These are phyloP conservation scores for Backusella parvicylindrica DNA, from an alignment of 192 early-diverging fungal genomes.

Conservation along the genomic window DNA sequence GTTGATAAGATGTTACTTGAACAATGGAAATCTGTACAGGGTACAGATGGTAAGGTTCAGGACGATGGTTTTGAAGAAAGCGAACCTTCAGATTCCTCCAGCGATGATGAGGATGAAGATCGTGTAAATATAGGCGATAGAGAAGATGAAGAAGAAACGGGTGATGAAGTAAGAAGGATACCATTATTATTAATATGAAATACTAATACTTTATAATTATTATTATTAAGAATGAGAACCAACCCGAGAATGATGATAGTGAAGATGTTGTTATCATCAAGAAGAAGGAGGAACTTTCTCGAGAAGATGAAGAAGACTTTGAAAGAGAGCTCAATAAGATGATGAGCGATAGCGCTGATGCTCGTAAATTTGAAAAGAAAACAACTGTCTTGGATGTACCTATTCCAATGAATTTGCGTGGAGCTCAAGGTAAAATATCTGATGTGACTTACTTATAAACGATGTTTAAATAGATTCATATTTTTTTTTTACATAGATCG, in stretches of 20 bases:
- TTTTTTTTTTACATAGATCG: constrained; percentile 16
- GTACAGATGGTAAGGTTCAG: constrained; percentile 33
- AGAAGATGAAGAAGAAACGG: constrained; percentile 36
- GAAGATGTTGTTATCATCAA: constrained; percentile 72
- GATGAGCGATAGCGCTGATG: constrained; percentile 88
- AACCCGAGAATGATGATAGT: constrained; percentile 56
- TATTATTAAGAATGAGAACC: constrained; percentile 32
- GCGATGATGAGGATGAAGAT: constrained; percentile 36
- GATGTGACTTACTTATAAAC: neutral
- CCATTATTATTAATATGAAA: neutral
- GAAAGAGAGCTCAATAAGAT: constrained; percentile 87
- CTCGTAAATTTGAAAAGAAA: constrained; percentile 78
- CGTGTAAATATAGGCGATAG: constrained; percentile 6
- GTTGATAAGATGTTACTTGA: constrained; percentile 56
- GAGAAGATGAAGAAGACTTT: constrained; percentile 84
- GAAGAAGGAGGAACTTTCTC: constrained; percentile 52
- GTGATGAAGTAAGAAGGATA: constrained; percentile 33
- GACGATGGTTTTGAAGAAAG: constrained; percentile 44
- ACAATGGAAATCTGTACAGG: constrained; percentile 48
- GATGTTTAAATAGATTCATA: neutral
- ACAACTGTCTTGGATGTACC: constrained; percentile 80
- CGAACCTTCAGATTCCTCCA: constrained; percentile 27
- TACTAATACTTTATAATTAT: neutral
- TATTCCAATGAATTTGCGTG: constrained; percentile 74
- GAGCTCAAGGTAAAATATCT: constrained; percentile 35